phyloP scores from a whole-genome alignment of 495 filamentous ascomycete species.

The Lepidopterella palustris region DNA sequence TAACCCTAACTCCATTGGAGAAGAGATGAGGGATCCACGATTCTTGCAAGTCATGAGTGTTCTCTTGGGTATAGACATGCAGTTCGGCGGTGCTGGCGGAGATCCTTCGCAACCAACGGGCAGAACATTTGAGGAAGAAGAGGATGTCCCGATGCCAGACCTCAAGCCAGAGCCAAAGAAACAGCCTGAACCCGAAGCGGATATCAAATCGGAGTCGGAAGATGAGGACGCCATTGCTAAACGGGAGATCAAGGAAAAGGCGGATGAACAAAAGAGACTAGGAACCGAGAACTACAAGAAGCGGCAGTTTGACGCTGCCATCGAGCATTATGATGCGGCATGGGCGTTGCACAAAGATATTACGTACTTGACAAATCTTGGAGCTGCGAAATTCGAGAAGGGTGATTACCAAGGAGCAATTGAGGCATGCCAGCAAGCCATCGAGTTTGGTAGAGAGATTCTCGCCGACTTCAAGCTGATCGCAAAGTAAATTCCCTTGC shows the following conservation, averaged over 20 bases:
- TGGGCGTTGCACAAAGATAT: slow-evolving; percentile 96
- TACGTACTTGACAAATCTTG: slow-evolving; percentile 93
- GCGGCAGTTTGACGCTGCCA: slow-evolving; percentile 87
- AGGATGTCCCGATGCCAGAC: slow-evolving; percentile 78
- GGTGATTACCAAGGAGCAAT: slow-evolving; percentile 84
- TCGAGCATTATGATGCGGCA: slow-evolving; percentile 90
- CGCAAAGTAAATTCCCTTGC: slow-evolving; percentile 61
- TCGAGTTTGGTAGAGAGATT: slow-evolving; percentile 78
- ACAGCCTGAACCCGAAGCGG: slow-evolving; percentile 52
- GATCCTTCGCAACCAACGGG: slow-evolving; percentile 37
- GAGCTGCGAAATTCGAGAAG: slow-evolving; percentile 93
- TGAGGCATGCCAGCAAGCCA: slow-evolving; percentile 75
- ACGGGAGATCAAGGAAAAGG: slow-evolving; percentile 85
- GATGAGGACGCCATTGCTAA: slow-evolving; percentile 77
- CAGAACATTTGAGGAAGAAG: slow-evolving; percentile 51
- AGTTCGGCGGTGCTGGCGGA: slow-evolving; percentile 54
- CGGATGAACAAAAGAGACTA: slow-evolving; percentile 88
- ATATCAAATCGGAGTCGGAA: slow-evolving; percentile 54
- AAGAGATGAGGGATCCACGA: slow-evolving; percentile 78
- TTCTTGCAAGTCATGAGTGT: slow-evolving; percentile 94
- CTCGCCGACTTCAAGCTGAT: slow-evolving; percentile 95
- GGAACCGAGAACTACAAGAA: slow-evolving; percentile 98
- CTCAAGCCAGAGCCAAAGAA: slow-evolving; percentile 50
- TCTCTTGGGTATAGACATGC: slow-evolving; percentile 89
- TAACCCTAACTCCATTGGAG: slow-evolving; percentile 72